A percentile compares a stretch with the other conserved stretches of the same genome.
Evolutionary conservation across 192 early-diverging fungal species (phyloP).

Genomic region (Backusella westeae): DNA sequence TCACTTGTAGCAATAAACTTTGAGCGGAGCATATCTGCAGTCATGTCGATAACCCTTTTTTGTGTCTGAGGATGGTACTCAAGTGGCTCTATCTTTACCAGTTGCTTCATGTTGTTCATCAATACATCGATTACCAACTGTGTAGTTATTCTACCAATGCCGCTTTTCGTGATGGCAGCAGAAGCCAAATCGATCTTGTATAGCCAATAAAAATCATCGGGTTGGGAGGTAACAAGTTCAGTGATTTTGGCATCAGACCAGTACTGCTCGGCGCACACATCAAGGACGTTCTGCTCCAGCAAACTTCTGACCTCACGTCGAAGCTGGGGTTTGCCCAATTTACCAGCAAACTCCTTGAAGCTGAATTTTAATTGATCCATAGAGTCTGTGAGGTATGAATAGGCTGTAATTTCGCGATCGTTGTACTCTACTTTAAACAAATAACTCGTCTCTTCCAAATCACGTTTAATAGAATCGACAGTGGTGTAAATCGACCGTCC

Average conservation of each 20-base stretch:
- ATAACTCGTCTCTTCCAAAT: slow-evolving; percentile 93
- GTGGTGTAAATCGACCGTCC: slow-evolving; percentile 76
- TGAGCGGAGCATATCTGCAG: slow-evolving; percentile 76
- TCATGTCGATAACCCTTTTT: slow-evolving; percentile 74
- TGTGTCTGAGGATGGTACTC: slow-evolving; percentile 80
- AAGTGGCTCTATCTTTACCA: slow-evolving; percentile 81
- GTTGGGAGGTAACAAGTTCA: slow-evolving; percentile 59
- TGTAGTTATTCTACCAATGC: slow-evolving; percentile 86
- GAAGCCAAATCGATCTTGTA: slow-evolving; percentile 80
- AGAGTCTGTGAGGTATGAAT: slow-evolving; percentile 92
- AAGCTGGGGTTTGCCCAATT: slow-evolving; percentile 92
- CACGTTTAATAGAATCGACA: slow-evolving; percentile 84
- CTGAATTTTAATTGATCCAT: slow-evolving; percentile 91
- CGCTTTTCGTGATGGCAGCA: slow-evolving; percentile 88
- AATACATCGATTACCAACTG: slow-evolving; percentile 91
- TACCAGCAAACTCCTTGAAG: slow-evolving; percentile 89
- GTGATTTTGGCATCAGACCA: slow-evolving; percentile 78
- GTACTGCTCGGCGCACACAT: slow-evolving; percentile 89
- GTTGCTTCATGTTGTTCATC: slow-evolving; percentile 75
- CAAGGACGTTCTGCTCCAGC: slow-evolving; percentile 86
- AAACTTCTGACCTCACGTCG: slow-evolving; percentile 84
- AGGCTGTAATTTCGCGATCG: slow-evolving; percentile 89
- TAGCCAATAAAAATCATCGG: slow-evolving; percentile 75
- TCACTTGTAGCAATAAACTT: slow-evolving; percentile 89
- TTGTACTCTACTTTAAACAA: slow-evolving; percentile 99